These are phyloP conservation scores for Galerina marginata DNA, from an alignment of 768 basidiomycete genomes.

Conservation along the genomic window DNA sequence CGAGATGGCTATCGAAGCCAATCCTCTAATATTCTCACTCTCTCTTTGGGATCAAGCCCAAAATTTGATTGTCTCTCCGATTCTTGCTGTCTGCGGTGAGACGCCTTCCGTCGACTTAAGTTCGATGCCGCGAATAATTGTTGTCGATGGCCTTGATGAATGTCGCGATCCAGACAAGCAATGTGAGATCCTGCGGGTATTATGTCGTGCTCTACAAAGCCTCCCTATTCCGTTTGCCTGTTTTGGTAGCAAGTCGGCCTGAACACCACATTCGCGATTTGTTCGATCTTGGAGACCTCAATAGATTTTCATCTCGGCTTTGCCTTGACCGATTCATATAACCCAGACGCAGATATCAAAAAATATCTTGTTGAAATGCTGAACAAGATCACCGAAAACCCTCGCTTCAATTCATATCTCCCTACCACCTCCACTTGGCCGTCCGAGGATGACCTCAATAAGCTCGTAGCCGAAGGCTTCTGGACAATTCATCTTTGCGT, in stretches of 20 bases:
- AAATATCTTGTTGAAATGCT: neutral
- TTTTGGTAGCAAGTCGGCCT: conserved; percentile 5
- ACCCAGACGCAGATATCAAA: conserved; percentile 4
- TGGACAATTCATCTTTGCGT: conserved; percentile 6
- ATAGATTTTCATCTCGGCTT: neutral
- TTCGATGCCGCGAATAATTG: neutral
- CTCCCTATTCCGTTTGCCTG: neutral
- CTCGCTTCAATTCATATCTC: neutral
- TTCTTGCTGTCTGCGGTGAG: neutral
- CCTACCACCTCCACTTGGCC: conserved; percentile 1
- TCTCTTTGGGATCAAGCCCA: neutral
- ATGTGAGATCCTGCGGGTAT: neutral
- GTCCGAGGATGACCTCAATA: neutral
- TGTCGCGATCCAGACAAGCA: conserved; percentile 1
- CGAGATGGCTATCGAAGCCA: neutral
- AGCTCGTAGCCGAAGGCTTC: neutral
- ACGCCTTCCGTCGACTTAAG: neutral
- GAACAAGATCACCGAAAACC: neutral
- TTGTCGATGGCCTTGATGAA: conserved; percentile 17
- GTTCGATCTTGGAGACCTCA: neutral
- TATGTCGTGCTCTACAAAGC: neutral
- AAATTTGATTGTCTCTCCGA: neutral
- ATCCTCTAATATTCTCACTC: conserved; percentile 10
- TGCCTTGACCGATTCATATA: neutral
- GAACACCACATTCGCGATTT: neutral